A percentile compares a stretch with the other conserved stretches of the same genome.
Evolutionary conservation across 1,284 basidiomycete species (phyloP).

Genomic region (Ustilago tritici): DNA sequence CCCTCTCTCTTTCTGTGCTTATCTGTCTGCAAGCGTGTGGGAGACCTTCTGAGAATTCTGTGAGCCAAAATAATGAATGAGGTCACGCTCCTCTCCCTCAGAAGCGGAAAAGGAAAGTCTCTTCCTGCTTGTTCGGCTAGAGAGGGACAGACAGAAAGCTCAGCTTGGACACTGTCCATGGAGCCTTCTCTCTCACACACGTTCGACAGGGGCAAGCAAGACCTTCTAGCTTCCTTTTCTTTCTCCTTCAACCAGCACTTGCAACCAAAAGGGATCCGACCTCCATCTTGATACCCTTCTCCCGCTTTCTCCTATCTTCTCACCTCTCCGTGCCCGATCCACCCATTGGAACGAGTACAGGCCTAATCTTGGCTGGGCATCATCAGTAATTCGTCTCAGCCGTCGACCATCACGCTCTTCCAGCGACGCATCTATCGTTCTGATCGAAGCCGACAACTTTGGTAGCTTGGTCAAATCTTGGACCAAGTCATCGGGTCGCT

Average conservation of each 20-base stretch:
- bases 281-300: constrained; percentile 7
- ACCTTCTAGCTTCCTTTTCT: background rate
- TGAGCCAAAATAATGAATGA: constrained; percentile 2
- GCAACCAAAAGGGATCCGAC: constrained; percentile 1
- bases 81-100: background rate
- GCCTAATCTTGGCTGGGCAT: background rate
- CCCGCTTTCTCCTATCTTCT: background rate
- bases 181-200: background rate
- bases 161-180: background rate
- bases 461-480: too few species aligned
- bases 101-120: background rate
- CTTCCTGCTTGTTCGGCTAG: constrained; percentile 4
- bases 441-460: too few species aligned
- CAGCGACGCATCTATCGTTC: background rate
- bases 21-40: background rate
- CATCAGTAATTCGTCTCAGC: background rate
- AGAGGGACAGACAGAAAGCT: background rate
- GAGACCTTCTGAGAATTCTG: background rate
- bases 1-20: too few species aligned
- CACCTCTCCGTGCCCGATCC: background rate
- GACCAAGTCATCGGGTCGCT: too few species aligned
- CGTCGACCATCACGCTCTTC: background rate
- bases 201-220: background rate
- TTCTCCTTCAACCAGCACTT: constrained; percentile 4
- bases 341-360: background rate